Base-by-base conservation (phyloP, 1,284 basidiomycete genomes). In the Tremellales sp. region DNA sequence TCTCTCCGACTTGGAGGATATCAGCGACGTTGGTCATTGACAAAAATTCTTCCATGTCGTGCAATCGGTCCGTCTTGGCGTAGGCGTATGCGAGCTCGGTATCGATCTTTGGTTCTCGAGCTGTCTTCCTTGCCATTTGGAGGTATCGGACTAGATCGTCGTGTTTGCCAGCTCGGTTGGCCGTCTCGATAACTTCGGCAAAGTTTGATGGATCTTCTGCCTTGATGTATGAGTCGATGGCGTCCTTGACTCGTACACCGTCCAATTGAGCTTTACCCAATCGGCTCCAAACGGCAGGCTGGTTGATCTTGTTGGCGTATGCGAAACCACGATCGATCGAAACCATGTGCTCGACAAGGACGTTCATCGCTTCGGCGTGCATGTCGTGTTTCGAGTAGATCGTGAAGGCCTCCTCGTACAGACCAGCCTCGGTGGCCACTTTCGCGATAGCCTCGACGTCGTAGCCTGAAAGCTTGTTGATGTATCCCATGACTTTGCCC, bases 11-110 rank as follows among this genome's bases (percentile, higher is more conserved):
- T 62, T 87, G 86, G 23, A 97, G 79, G 49, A 97, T 81, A 64
- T 99, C 96, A 17, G 96, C 96, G 33, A 99, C 96, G 64, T 99
- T 99, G 46, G 96, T 98, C 90, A 98, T 97, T 33, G 82, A 81
- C 54, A 99, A 78, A 83, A 99, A 99, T 78, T 99, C 96, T 70
- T 99, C 96, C 96, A 98, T 98, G 67, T 97, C 96, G 69, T 96
- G 92, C 21, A 97, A 77, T 52, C 92, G 85, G 71, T 97, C 93
- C 1, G 93, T 97, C 80, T 94, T 94, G 39, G 93, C 93, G 71
- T 96, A 97, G 1, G 92, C 89, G 67, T 96, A 93, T 8, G 92
- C 92, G 33, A 97, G 79, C 76, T 97, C 91, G 13, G 96, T 98
- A 73, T 99, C 96, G 65, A 99, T 94, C 78, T 85, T 92, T 44